Evolutionary conservation across 805 yeast genomes (phyloP), one percentile per base, ranked within the genome.

Genomic region (Hanseniaspora mollemarum): DNA sequence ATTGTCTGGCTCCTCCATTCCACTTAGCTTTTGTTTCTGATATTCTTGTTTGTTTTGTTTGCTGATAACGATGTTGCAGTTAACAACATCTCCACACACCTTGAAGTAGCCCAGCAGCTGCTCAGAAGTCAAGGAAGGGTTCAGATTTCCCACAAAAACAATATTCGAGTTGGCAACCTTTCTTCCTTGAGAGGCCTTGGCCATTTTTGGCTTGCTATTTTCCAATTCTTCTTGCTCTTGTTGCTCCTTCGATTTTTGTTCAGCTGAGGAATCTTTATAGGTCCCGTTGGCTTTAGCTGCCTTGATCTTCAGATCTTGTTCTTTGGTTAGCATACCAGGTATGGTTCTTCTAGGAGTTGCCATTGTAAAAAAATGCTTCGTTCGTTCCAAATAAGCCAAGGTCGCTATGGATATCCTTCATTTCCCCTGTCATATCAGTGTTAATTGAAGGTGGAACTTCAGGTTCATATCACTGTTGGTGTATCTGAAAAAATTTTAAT

Each of bases 111-210:
- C 85, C 55, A 70, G 72, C 51, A 86, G 63, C 52, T 71, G 61
- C 16, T 77, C 82, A 56, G 84, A 94, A 21, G 78, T 68, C 38
- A 84, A 78, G 1, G 78, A 63, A 55, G 77, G 77, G 59, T 75
- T 81, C 49, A 87, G 67, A 12, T 81, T 80, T 42, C 94, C 90
- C 40, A 87, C 90, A 61, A 87, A 82, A 41, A 86, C 66, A 53
- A 83, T 81, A 52, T 76, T 80, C 52, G 77, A 75, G 32, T 87
- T 80, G 7, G 82, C 73, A 60, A 83, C 90, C 58, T 94, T 76
- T 29, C 95, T 94, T 49, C 94, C 94, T 51, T 79, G 78, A 19
- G 75, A 64, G 15, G 90, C 92, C 54, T 76, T 72, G n/a, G 88
- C 88, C 8, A 82, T 64, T 37, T 63, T 67, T 28, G 61, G 61